These are phyloP conservation scores for Decorospora gaudefroyi DNA, from an alignment of 2,329 filamentous ascomycete genomes.

Conservation along the genomic window DNA sequence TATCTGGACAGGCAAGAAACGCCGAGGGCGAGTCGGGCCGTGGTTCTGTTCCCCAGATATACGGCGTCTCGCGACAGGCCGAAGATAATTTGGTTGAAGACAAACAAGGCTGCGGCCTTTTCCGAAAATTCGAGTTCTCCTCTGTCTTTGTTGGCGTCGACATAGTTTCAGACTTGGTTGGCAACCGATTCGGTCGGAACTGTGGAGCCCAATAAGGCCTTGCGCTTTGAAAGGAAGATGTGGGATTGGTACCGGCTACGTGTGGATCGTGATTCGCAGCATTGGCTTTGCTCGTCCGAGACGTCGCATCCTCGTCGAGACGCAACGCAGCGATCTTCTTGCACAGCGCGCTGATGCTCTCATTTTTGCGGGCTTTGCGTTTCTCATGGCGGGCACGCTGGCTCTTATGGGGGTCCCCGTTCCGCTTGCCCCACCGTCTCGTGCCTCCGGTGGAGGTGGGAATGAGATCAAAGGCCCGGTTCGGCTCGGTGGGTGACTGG, in stretches of 20 bases:
- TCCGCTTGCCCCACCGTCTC: constrained; percentile 27
- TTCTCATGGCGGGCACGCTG: constrained; percentile 10
- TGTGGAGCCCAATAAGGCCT: constrained; percentile 33
- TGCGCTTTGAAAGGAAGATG: constrained; percentile 11
- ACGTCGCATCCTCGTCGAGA: constrained; percentile 10
- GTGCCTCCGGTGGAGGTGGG: constrained; percentile 8
- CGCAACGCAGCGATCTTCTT: constrained; percentile 12
- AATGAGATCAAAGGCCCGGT: constrained; percentile 27
- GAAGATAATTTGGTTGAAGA: neutral
- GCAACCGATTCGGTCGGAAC: constrained; percentile 22
- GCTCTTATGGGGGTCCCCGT: constrained; percentile 20
- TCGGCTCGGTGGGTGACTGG: constrained; percentile 23
- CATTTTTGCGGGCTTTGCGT: constrained; percentile 1
- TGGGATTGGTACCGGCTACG: neutral
- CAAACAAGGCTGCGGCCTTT: neutral
- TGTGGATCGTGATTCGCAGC: neutral
- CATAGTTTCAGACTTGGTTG: constrained; percentile 1
- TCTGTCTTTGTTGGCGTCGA: neutral
- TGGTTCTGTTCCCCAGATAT: neutral
- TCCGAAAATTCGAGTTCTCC: neutral
- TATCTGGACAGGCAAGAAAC: constrained; percentile 17
- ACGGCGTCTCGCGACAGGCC: neutral
- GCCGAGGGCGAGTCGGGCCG: constrained; percentile 23
- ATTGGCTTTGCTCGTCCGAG: neutral
- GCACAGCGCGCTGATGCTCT: constrained; percentile 14